Evolutionary conservation across 2,329 filamentous ascomycete species (phyloP).

Genomic region (Diaporthe batatas): DNA sequence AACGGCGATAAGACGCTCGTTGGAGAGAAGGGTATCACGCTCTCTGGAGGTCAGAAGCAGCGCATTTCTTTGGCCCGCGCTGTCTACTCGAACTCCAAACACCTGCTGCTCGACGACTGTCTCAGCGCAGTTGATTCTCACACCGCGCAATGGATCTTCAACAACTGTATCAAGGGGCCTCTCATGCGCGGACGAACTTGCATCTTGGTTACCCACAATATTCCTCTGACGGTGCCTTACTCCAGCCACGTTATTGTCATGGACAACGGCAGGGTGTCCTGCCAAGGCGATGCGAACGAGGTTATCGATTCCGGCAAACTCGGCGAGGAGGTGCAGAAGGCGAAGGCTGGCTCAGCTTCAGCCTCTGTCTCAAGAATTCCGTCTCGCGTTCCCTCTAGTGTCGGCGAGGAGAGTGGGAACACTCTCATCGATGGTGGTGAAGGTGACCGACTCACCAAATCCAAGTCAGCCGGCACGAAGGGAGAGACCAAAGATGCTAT

Average conservation of each 20-base stretch:
- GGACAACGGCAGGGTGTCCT: slow-evolving; percentile 84
- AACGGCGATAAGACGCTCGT: slow-evolving; percentile 93
- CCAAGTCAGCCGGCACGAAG: slow-evolving; percentile 61
- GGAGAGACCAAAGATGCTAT: slow-evolving; percentile 66
- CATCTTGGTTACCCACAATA: slow-evolving; percentile 95
- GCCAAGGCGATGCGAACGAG: slow-evolving; percentile 82
- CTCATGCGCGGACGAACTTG: slow-evolving; percentile 92
- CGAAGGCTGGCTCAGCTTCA: slow-evolving; percentile 79
- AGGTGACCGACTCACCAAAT: slow-evolving; percentile 59
- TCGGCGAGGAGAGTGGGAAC: slow-evolving; percentile 73
- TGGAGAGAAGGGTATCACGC: slow-evolving; percentile 95
- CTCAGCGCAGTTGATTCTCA: slow-evolving; percentile 97
- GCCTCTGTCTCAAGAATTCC: slow-evolving; percentile 78
- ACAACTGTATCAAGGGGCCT: slow-evolving; percentile 88
- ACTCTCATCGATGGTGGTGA: slow-evolving; percentile 68
- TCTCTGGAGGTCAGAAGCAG: slow-evolving; percentile 98
- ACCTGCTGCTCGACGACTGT: slow-evolving; percentile 93
- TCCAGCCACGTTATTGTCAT: slow-evolving; percentile 86
- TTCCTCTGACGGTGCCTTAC: slow-evolving; percentile 85
- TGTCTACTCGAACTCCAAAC: slow-evolving; percentile 93
- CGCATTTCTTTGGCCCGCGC: slow-evolving; percentile 96
- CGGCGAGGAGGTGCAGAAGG: slow-evolving; percentile 85
- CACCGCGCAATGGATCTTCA: slow-evolving; percentile 98
- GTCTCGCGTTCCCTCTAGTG: slow-evolving; percentile 82
- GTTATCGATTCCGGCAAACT: slow-evolving; percentile 90